Percentiles rank a stretch among this genome's conserved stretches.
Evolutionary conservation across 345 rosid genomes (phyloP).

Genomic region (Aurinia saxatilis): DNA sequence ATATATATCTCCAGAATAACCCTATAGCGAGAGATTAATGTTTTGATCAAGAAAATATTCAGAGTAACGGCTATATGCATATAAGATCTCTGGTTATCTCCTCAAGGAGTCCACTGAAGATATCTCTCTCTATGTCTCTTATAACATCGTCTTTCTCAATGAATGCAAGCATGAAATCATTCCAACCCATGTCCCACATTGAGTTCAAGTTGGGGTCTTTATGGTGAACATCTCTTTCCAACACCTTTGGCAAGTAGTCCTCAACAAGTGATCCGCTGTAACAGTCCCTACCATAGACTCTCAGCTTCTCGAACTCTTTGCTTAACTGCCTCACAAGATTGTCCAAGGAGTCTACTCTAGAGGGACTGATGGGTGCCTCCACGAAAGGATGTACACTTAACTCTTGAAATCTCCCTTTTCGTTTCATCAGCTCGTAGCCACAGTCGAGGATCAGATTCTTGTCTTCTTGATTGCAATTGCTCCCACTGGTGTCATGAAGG

Average conservation of each 20-base stretch:
- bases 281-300: conserved; percentile 42
- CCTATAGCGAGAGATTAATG: not conserved
- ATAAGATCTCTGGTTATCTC: conserved; percentile 58
- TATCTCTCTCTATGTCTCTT: conserved; percentile 61
- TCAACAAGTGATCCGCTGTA: conserved; percentile 34
- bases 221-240: conserved; percentile 50
- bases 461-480: conserved; percentile 33
- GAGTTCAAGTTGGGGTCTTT: conserved; percentile 59
- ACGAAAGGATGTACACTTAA: conserved; percentile 57
- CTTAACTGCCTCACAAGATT: conserved; percentile 51
- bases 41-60: not conserved
- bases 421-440: conserved; percentile 73
- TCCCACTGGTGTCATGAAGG: conserved; percentile 17
- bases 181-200: conserved; percentile 93
- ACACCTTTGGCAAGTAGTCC: conserved; percentile 56
- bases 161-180: conserved; percentile 32
- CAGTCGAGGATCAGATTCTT: conserved; percentile 62
- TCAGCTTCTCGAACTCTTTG: conserved; percentile 50
- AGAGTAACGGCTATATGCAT: conserved; percentile 15
- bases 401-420: conserved; percentile 73
- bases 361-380: conserved; percentile 30
- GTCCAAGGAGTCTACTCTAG: conserved; percentile 42
- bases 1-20: not conserved
- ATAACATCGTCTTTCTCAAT: conserved; percentile 62
- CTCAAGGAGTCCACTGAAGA: conserved; percentile 58